Conservation (phyloP, 78 protist species). For the Guillardia theta region DNA sequence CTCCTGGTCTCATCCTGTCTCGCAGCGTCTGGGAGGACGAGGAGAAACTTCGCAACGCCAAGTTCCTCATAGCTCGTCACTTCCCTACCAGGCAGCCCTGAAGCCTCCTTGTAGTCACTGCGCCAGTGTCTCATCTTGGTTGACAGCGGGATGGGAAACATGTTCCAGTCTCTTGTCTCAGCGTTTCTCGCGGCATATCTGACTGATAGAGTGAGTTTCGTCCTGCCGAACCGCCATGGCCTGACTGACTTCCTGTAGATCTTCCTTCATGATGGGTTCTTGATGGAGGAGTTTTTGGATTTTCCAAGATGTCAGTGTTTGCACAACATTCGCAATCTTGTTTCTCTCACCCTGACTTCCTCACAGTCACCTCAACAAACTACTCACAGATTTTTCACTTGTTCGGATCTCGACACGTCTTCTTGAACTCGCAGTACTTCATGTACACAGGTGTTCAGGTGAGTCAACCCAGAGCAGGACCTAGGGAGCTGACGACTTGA, state of each 20-base stretch:
- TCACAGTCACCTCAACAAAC: neutral
- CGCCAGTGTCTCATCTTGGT: neutral
- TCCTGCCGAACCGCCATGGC: too few species aligned
- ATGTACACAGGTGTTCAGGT: neutral
- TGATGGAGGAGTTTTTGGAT: too few species aligned
- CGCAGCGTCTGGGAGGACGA: neutral
- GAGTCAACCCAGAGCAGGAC: too few species aligned
- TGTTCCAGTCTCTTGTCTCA: neutral
- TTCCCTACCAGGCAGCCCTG: neutral
- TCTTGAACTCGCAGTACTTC: neutral
- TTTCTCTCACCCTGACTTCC: too few species aligned
- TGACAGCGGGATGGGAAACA: neutral
- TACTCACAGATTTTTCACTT: neutral
- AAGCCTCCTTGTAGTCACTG: neutral
- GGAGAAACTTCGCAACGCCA: neutral
- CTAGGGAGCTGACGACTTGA: neutral
- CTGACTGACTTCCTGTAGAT: too few species aligned
- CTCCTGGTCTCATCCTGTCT: neutral
- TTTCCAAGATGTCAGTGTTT: too few species aligned
- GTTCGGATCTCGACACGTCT: neutral
- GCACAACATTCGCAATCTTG: too few species aligned
- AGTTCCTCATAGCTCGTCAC: neutral
- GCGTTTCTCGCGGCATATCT: neutral
- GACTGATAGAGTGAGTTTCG: too few species aligned
- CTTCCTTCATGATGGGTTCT: neutral